Conservation (phyloP, 2,329 filamentous ascomycete species). For the Cercospora sp. region DNA sequence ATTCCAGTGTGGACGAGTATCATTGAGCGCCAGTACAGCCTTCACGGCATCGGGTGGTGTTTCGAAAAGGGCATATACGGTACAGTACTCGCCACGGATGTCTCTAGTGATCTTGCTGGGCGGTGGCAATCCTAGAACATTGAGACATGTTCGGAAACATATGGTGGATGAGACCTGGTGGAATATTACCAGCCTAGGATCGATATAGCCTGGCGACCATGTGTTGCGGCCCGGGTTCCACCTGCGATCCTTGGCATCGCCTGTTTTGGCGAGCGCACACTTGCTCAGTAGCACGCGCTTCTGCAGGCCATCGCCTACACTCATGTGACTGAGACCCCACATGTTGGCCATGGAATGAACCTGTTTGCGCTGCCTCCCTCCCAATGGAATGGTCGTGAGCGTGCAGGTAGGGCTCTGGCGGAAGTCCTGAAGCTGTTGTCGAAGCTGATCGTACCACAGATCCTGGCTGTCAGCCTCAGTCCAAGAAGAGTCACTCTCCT, state of each 20-base stretch:
- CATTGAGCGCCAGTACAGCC: slow-evolving; percentile 6
- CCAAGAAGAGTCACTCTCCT: slow-evolving; percentile 21
- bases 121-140: slow-evolving; percentile 12
- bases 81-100: slow-evolving; percentile 16
- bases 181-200: slow-evolving; percentile 17
- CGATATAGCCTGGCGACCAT: slow-evolving; percentile 14
- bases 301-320: slow-evolving; percentile 1
- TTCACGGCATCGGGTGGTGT: slow-evolving; percentile 8
- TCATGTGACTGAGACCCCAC: slow-evolving; percentile 18
- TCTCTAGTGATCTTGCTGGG: slow-evolving; percentile 13
- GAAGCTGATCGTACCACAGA: slow-evolving; percentile 14
- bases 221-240: slow-evolving; percentile 15
- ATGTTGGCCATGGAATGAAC: slow-evolving; percentile 20
- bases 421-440: slow-evolving; percentile 15
- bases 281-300: slow-evolving; percentile 17
- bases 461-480: slow-evolving; percentile 18
- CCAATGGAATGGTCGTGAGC: slow-evolving; percentile 10
- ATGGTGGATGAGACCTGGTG: slow-evolving; percentile 13
- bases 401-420: slow-evolving; percentile 10
- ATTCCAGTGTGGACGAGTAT: slow-evolving; percentile 15
- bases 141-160: slow-evolving; percentile 17
- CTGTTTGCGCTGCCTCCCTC: slow-evolving; percentile 16
- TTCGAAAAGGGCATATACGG: slow-evolving; percentile 14
- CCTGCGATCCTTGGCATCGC: slow-evolving; percentile 3
- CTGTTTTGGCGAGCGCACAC: slow-evolving; percentile 12